A percentile compares a stretch with the other conserved stretches of the same genome.
phyloP scores from a whole-genome alignment of 108 stramenopile genomes.

The Aurantiochytrium sp. region DNA sequence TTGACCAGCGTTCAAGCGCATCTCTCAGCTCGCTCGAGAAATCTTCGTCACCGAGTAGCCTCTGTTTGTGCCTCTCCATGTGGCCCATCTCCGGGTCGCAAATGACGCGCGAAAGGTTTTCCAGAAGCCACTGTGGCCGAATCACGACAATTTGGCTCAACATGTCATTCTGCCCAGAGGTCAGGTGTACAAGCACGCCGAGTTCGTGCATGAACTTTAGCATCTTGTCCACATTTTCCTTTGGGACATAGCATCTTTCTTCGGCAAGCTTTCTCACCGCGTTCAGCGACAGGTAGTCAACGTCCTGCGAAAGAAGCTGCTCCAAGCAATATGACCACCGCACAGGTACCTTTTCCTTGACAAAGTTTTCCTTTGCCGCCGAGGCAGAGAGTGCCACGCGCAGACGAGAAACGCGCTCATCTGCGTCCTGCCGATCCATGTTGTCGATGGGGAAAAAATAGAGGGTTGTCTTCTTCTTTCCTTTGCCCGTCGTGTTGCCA shows the following conservation, averaged over 20 bases:
- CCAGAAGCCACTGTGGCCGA: not conserved
- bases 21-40: not conserved
- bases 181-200: not conserved
- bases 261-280: not conserved
- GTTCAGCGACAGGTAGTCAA: not conserved
- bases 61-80: not conserved
- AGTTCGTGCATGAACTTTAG: not conserved
- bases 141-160: not conserved
- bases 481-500: too few relatives aligned
- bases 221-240: not conserved
- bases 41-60: not conserved
- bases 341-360: too few relatives aligned
- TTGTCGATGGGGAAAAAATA: not conserved
- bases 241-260: not conserved
- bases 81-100: not conserved
- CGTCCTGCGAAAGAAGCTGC: not conserved
- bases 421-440: too few relatives aligned
- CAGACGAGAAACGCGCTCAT: too few relatives aligned
- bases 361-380: too few relatives aligned
- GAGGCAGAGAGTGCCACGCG: too few relatives aligned
- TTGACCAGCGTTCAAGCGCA: not conserved
- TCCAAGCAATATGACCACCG: not conserved
- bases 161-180: not conserved
- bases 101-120: not conserved
- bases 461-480: not conserved